Base-by-base conservation (phyloP, 305 asterid species). In the Coffea humblotiana region DNA sequence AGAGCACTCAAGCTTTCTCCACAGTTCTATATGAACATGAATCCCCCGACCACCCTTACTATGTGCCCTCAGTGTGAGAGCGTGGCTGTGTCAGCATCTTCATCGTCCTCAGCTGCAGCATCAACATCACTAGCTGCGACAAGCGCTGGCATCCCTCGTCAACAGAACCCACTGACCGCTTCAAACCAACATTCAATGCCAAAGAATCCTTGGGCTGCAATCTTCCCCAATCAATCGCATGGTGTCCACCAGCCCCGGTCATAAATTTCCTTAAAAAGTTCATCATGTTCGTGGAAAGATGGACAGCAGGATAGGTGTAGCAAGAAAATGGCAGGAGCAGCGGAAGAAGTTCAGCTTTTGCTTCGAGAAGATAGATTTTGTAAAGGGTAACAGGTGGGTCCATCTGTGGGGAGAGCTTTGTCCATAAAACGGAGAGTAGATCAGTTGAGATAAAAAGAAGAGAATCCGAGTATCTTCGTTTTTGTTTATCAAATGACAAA, bases 51-150 rank as follows among this genome's bases (percentile, higher is more conserved):
- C 75, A 94, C 99, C 78, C 96, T 94, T 43, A 93, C 97, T 75
- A 94, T 94, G 98, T 96, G 99, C 84, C 98, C 98, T 2, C 97
- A 93, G 51, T 96, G 99, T 78, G 95, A 96, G 86, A 97, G 97
- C 3, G 97, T 94, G 23, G 89, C 92, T 3, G 91, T 87, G 29
- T 83, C 97, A 0, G 85, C 94, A 0, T 82, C 93, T 0, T 75
- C 92, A 0, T 56, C 85, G 4, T 77, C 93, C 1, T 73, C 90
- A 0, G 79, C 90, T 2, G 29, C 84, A 52, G 32, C 89, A 6
- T 71, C 91, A 8, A 69, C 83, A 3, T 69, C 78, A 15, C 48
- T 29, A 32, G 78, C 83, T 40, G 52, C 87, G 40, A 32, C 61
- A 21, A 18, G 45, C 75, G 52, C 79, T 11, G 79, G 78, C 47